These are phyloP conservation scores for Salmacisia buchloeana DNA, from an alignment of 1,284 basidiomycete genomes.

Conservation along the genomic window DNA sequence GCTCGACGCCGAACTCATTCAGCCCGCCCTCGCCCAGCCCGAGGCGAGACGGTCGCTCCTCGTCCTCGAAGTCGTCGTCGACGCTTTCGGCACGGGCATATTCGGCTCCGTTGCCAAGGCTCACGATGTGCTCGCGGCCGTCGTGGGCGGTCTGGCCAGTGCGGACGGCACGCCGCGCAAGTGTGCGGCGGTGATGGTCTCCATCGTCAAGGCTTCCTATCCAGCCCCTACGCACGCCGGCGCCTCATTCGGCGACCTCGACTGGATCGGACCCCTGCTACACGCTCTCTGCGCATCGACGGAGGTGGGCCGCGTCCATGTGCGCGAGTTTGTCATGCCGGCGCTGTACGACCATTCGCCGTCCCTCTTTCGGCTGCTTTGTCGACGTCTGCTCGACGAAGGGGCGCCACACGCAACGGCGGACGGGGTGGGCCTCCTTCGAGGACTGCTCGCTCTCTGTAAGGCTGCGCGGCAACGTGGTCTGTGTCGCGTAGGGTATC, in stretches of 20 bases:
- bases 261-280: not conserved
- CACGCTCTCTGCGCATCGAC: not conserved
- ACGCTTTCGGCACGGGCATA: not conserved
- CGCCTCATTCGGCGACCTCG: not conserved
- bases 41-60: not conserved
- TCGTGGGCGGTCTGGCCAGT: not conserved
- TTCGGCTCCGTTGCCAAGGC: not conserved
- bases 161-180: not conserved
- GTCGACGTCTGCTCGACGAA: not conserved
- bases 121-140: not conserved
- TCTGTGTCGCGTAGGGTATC: not conserved
- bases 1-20: not conserved
- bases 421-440: not conserved
- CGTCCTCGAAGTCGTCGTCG: not conserved
- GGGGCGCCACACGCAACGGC: not conserved
- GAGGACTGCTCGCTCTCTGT: not conserved
- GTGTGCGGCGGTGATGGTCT: not conserved
- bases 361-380: not conserved
- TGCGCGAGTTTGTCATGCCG: not conserved
- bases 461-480: not conserved
- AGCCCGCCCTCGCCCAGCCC: not conserved
- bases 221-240: not conserved
- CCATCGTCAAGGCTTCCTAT: not conserved
- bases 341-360: not conserved
- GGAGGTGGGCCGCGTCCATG: not conserved